Evolutionary conservation across 2,329 filamentous ascomycete genomes (phyloP), one percentile per base, ranked within the genome.

Genomic region (Septoria linicola): DNA sequence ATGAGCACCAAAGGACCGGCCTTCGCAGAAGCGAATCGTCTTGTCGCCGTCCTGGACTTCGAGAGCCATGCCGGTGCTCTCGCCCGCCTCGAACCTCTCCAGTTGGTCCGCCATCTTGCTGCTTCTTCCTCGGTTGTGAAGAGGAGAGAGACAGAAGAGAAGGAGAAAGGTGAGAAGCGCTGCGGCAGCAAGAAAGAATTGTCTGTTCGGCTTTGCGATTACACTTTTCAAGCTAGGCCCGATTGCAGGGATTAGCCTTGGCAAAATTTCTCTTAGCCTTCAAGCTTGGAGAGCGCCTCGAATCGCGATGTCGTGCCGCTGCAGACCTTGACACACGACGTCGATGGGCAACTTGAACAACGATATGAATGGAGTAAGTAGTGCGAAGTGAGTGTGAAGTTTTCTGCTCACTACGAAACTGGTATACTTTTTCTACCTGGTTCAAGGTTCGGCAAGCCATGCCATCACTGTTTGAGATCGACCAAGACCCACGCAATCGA

Each of bases 1-100:
- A 68, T 89, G 80, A 59, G 92, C 91, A 73, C 93, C 93, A 70
- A 99, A 99, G 80, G 90, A 96, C 78, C 89, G 90, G 63, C 93
- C 93, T 70, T 95, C 88, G 79, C 90, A 95, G 68, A 89, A 66
- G 51, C 68, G 67, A 47, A 69, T 58, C 53, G 55, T 53, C 23
- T 63, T 82, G 52, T 86, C 83, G 73, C 91, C 90, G 78, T 97
- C 91, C 72, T 93, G 81, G 62, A 99, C 85, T 78, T 99, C 92
- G 62, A 99, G 86, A 70, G 87, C 87, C 75, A 95, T 80, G 41
- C 27, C 37, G 51, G 57, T 54, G 53, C 48, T 60, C 53, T 60
- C 55, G 49, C 54, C 59, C 58, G 61, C 59, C 52, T 41, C 51
- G 41, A 47, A 50, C 30, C 47, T 27, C 37, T 58, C 53, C 55